Evolutionary conservation across 257 asterid species (phyloP).

Genomic region (Anisodus tanguticus): DNA sequence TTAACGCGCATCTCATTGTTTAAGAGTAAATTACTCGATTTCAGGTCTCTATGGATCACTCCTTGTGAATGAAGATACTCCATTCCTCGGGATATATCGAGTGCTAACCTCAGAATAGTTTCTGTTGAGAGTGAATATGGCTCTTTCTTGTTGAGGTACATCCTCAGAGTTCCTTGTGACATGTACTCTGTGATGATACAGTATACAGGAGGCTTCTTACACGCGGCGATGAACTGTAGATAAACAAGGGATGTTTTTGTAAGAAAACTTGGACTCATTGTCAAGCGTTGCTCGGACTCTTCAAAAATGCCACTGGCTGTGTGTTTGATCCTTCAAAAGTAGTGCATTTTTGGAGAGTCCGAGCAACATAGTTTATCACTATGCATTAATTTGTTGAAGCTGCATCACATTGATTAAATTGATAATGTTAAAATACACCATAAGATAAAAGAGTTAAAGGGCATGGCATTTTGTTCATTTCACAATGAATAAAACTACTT

Average conservation of each 20-base stretch:
- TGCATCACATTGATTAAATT: neutral
- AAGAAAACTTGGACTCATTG: neutral
- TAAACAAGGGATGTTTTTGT: neutral
- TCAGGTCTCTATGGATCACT: constrained; percentile 50
- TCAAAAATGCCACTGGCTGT: neutral
- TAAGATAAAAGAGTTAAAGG: neutral
- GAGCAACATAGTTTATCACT: neutral
- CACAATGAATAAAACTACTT: neutral
- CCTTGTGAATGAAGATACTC: constrained; percentile 52
- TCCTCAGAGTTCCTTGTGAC: constrained; percentile 54
- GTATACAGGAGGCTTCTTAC: constrained; percentile 52
- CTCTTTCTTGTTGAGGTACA: constrained; percentile 55
- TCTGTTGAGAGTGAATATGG: constrained; percentile 51
- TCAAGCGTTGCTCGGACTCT: neutral
- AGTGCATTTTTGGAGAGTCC: neutral
- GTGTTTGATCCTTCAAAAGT: neutral
- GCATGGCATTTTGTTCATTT: neutral
- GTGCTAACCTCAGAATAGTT: constrained; percentile 50
- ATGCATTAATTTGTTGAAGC: neutral
- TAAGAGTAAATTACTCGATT: constrained; percentile 41
- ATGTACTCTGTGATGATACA: constrained; percentile 54
- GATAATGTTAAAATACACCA: neutral
- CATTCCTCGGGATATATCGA: constrained; percentile 53
- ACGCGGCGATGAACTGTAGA: constrained; percentile 47
- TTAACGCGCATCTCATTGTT: constrained; percentile 45